Base-by-base conservation (phyloP, 805 yeast species). In the Lachancea mirantina region DNA sequence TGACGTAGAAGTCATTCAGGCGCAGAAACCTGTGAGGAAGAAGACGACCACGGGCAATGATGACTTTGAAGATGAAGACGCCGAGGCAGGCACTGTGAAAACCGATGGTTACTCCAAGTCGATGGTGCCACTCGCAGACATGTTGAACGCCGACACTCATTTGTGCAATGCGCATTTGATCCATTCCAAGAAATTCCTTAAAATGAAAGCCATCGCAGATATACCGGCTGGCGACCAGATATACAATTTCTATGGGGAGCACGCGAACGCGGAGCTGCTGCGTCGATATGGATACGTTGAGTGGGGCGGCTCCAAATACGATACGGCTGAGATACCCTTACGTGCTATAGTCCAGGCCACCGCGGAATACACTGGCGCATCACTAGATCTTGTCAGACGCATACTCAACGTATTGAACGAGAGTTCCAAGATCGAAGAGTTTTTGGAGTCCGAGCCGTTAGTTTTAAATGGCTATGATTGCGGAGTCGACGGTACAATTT, bases 211-310 rank as follows among this genome's bases (percentile, higher is more conserved):
- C 1, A 72, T 72, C 6, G 71, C 70, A 35, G 56, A 61, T 4
- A 88, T 89, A 23, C 34, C 54, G 4, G 59, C 59, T 21, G 87
- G 82, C 3, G 80, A 75, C 19, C 97, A 92, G 52, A 65, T 89
- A 4, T 88, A 72, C 59, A 89, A 89, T 58, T 80, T 85, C 0
- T 89, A 92, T 54, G 94, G 95, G 1, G 92, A 87, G 27, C 77
- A 83, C 43, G 92, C 96, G 22, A 89, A 88, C 54, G 65, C 89
- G n/a, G 97, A 92, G 49, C 68, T 92, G 19, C 63, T 92, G 35
- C 71, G 98, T 48, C 70, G 95, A 36, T 89, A 89, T 46, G 98
- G 98, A 0, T 89, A 84, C 48, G 92, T 85, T 16, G 96, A 88
- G 58, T 55, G 61, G 40, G 67, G 65, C 14, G 84, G 84, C 0